Percentiles rank a stretch among this genome's conserved stretches.
Conservation (phyloP, 768 basidiomycete species). For the Cystofilobasidium macerans region DNA sequence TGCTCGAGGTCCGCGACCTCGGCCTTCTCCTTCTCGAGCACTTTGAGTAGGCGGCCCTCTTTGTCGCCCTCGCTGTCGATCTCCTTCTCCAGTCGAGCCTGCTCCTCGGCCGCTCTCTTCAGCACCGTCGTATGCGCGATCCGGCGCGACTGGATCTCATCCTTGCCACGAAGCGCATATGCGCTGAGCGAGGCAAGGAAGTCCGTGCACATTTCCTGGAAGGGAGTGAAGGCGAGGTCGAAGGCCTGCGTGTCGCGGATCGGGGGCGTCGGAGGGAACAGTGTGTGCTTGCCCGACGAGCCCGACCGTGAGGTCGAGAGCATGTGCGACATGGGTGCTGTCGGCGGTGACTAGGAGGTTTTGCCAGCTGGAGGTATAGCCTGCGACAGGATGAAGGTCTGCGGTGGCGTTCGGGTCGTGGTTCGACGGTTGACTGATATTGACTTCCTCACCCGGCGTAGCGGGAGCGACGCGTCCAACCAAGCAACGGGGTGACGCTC, state of each 20-base stretch:
- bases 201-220: conserved; percentile 15
- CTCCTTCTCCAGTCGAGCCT: conserved; percentile 23
- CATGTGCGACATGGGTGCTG: background rate
- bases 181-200: conserved; percentile 25
- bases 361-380: background rate
- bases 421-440: background rate
- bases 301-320: conserved; percentile 12
- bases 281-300: background rate
- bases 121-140: conserved; percentile 6
- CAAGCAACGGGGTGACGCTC: background rate
- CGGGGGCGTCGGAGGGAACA: background rate
- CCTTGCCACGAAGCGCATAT: conserved; percentile 25
- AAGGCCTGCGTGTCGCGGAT: conserved; percentile 2
- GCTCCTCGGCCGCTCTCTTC: conserved; percentile 13
- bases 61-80: conserved; percentile 16
- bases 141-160: conserved; percentile 24
- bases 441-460: too few species aligned
- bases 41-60: conserved; percentile 19
- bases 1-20: conserved; percentile 20
- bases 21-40: conserved; percentile 25
- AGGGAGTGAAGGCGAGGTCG: conserved; percentile 21
- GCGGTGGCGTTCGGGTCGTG: background rate
- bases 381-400: background rate
- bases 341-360: too few species aligned
- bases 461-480: background rate